These are phyloP conservation scores for Perkinsus chesapeaki DNA, from an alignment of 169 alveolate genomes.

Conservation along the genomic window DNA sequence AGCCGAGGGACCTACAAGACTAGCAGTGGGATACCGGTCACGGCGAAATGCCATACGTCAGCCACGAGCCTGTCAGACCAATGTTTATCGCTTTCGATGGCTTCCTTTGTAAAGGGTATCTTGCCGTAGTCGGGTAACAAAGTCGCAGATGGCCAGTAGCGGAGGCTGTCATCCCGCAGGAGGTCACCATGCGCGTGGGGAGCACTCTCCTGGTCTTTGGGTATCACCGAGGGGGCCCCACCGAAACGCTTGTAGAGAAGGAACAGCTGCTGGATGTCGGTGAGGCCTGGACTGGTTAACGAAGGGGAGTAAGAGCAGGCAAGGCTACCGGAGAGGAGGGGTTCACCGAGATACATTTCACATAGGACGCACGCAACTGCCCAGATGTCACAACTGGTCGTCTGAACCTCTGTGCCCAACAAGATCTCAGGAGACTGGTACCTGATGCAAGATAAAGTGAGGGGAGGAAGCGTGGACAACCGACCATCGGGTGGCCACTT, in stretches of 20 bases:
- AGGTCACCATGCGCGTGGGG: too few species aligned
- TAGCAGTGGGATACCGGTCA: not conserved
- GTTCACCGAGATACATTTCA: not conserved
- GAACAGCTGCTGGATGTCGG: not conserved
- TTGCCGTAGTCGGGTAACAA: not conserved
- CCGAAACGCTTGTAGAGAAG: not conserved
- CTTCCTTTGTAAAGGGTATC: not conserved
- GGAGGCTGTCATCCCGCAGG: not conserved
- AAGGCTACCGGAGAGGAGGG: not conserved
- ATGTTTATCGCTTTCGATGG: not conserved
- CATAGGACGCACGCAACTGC: not conserved
- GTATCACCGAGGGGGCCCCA: not conserved
- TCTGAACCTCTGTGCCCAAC: not conserved
- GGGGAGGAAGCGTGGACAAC: not conserved
- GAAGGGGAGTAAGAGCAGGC: not conserved
- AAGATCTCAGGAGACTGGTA: not conserved
- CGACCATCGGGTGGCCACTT: not conserved
- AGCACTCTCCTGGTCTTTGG: not conserved
- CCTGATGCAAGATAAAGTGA: not conserved
- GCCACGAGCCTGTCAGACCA: not conserved
- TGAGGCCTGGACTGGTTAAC: not conserved
- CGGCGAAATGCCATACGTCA: not conserved
- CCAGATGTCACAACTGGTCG: not conserved
- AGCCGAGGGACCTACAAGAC: not conserved
- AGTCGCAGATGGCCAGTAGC: not conserved